Evolutionary conservation across 257 asterid genomes (phyloP), one percentile per base, ranked within the genome.

Genomic region (Przewalskia tangutica): DNA sequence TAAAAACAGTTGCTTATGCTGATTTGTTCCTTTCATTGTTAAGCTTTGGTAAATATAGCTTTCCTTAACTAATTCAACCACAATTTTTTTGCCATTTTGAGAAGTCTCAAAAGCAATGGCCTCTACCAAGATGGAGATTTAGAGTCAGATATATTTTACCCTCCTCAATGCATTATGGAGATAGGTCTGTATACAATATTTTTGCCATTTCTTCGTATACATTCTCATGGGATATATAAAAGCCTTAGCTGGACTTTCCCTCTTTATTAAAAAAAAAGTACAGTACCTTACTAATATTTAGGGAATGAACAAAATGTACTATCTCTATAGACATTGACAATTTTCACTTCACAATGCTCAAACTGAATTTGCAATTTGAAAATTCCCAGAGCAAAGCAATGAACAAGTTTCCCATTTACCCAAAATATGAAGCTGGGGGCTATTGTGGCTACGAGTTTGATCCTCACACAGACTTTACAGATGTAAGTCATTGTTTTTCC

Each of bases 391-490:
- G 91, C 81, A 65, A 84, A 88, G 50, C 64, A 89, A 27, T 91
- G 91, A 88, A 89, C 53, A 67, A 68, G 42, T 86, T 90, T 84
- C 86, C 89, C 7, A 63, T 85, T 70, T 48, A 65, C 59, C 84
- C 87, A 81, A 82, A 79, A 38, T 40, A 50, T 83, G 90, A 84
- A 78, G 67, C 14, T 81, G 86, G 79, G 77, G 89, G 85, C 79
- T 77, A 63, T 77, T 48, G 80, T 80, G 83, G 82, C 73, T 20
- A 80, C 60, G 92, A 92, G 18, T 91, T 90, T 86, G 97, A 94
- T 90, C 91, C 87, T 77, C 91, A 85, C 50, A 79, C 92, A 76
- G 92, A 90, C 87, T 93, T 90, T 84, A 70, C 83, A 44, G 84
- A 90, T 95, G 95, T 92, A 84, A 27, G 84, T 82, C n/a, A 32